phyloP scores from a whole-genome alignment of 352 stramenopile species.

The Phytophthora cryptogea region DNA sequence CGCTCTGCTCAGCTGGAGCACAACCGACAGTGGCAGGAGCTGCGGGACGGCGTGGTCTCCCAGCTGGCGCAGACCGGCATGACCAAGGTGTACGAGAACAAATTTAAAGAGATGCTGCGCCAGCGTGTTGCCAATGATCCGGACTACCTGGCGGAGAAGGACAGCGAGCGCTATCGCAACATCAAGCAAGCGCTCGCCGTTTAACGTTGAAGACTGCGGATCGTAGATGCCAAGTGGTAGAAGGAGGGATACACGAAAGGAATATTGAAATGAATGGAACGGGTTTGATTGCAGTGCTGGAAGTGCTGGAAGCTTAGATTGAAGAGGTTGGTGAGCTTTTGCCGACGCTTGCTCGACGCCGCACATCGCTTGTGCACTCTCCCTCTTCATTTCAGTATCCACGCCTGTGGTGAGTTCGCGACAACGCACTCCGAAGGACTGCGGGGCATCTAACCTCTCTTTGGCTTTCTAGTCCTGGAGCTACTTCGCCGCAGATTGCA shows the following conservation, averaged over 20 bases:
- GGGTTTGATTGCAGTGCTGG: constrained; percentile 3
- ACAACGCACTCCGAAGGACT: background rate
- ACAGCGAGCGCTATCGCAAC: constrained; percentile 56
- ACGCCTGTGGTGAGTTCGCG: background rate
- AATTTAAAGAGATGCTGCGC: constrained; percentile 65
- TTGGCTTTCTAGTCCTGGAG: background rate
- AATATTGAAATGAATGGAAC: constrained; percentile 5
- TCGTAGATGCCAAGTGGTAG: background rate
- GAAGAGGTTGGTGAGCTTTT: background rate
- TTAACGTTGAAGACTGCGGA: constrained; percentile 20
- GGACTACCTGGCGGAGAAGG: constrained; percentile 54
- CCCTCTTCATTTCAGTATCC: constrained; percentile 10
- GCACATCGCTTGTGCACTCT: constrained; percentile 1
- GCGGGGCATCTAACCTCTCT: background rate
- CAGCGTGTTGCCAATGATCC: constrained; percentile 55
- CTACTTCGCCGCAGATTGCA: no score
- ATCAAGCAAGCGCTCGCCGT: constrained; percentile 55
- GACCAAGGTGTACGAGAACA: constrained; percentile 51
- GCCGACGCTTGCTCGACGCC: background rate
- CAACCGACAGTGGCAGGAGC: constrained; percentile 54
- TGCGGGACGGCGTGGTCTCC: constrained; percentile 56
- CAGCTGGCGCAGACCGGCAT: constrained; percentile 57
- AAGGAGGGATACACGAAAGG: background rate
- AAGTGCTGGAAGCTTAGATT: background rate
- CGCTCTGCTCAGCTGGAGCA: constrained; percentile 62